A percentile compares a stretch with the other conserved stretches of the same genome.
phyloP scores from a whole-genome alignment of 768 basidiomycete genomes.

The Lyophyllum decastes region DNA sequence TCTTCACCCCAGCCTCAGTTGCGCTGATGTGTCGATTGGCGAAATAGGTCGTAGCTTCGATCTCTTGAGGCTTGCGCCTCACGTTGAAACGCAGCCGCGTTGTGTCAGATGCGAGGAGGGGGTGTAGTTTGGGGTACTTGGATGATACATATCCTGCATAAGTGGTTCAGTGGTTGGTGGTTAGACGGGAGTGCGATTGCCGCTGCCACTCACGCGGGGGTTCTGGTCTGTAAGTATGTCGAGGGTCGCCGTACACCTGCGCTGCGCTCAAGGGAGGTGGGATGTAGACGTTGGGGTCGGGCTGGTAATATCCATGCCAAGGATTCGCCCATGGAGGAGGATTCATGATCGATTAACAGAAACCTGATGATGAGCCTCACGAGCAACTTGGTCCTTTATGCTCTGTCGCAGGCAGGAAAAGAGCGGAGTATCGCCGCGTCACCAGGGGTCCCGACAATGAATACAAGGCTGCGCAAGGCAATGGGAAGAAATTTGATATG shows the following conservation, averaged over 20 bases:
- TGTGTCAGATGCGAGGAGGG: constrained; percentile 15
- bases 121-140: constrained; percentile 19
- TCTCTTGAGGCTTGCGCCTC: neutral
- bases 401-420: neutral
- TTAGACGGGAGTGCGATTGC: neutral
- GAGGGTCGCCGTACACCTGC: constrained; percentile 3
- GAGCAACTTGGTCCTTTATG: neutral
- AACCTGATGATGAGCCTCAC: neutral
- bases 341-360: constrained; percentile 1
- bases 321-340: constrained; percentile 6
- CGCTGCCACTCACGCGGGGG: constrained; percentile 1
- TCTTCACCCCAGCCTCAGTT: constrained; percentile 33
- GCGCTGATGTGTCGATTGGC: constrained; percentile 29
- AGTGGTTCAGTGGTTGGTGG: neutral
- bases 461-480: neutral
- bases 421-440: neutral
- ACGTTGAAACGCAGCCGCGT: constrained; percentile 14
- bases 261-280: neutral
- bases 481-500: neutral
- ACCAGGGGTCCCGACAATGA: neutral
- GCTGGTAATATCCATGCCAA: constrained; percentile 3
- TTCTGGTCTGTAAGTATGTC: neutral
- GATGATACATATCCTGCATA: constrained; percentile 4
- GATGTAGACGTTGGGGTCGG: constrained; percentile 12
- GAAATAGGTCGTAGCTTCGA: constrained; percentile 10